Evolutionary conservation across 441 rosid species (phyloP).

Genomic region (Flueggea neowawraea): DNA sequence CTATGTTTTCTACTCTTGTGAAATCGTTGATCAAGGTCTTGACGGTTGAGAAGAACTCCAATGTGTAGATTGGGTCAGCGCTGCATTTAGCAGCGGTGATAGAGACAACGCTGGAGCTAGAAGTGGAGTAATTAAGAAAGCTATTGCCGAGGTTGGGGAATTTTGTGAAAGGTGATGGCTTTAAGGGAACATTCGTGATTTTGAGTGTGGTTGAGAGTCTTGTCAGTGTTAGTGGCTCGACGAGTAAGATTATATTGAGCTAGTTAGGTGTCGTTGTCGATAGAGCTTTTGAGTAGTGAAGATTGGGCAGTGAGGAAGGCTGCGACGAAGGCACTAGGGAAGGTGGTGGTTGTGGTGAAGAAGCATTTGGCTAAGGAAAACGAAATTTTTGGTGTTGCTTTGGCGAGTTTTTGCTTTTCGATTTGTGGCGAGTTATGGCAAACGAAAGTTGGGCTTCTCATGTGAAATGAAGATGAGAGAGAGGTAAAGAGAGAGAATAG

Average conservation of each 20-base stretch:
- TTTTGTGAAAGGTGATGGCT: slow-evolving; percentile 60
- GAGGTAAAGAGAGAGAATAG: too few relatives aligned
- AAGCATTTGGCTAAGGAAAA: slow-evolving; percentile 51
- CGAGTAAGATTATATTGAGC: slow-evolving; percentile 56
- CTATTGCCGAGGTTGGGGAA: slow-evolving; percentile 74
- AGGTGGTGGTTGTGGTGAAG: slow-evolving; percentile 57
- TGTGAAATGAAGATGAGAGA: too few relatives aligned
- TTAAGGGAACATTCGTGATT: slow-evolving; percentile 67
- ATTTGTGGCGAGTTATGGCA: too few relatives aligned
- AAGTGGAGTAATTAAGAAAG: slow-evolving; percentile 60
- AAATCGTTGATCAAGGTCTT: slow-evolving; percentile 68
- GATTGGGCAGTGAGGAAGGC: slow-evolving; percentile 91
- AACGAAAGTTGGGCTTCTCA: too few relatives aligned
- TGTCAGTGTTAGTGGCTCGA: slow-evolving; percentile 64
- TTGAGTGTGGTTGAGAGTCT: slow-evolving; percentile 68
- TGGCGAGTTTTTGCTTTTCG: too few relatives aligned
- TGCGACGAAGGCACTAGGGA: slow-evolving; percentile 83
- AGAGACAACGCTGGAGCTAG: slow-evolving; percentile 81
- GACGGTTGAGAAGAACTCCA: slow-evolving; percentile 60
- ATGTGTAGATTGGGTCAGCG: slow-evolving; percentile 83
- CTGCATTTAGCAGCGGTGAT: slow-evolving; percentile 77
- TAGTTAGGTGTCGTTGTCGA: slow-evolving; percentile 72
- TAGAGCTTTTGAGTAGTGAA: too few relatives aligned
- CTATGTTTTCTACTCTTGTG: slow-evolving; percentile 58
- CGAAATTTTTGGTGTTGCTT: too few relatives aligned